Evolutionary conservation across 805 yeast species (phyloP), one percentile per base, ranked within the genome.

Genomic region (Nakazawaea anatomiae): DNA sequence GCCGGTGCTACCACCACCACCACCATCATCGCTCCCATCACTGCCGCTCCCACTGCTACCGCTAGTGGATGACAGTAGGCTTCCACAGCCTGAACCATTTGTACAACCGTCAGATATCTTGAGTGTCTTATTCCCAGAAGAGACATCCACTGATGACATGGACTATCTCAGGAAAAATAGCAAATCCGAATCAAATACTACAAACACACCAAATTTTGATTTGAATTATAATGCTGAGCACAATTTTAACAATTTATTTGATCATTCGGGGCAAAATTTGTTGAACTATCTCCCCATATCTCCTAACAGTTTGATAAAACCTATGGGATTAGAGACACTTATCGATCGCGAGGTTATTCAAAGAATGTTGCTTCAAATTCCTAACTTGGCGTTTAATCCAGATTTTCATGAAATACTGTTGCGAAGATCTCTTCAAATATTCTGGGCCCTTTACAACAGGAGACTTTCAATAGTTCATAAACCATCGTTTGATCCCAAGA

Each of bases 391-490:
- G 8, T 42, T 48, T 2, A 63, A 66, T 43, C 53, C 60, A 3
- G 71, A 69, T 53, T 68, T 67, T 48, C 56, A 62, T 7, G 53
- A 50, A 32, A 25, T 46, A 3, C 67, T 63, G 54, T 49, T 68
- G 10, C 67, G 65, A 48, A 60, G 59, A 41, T 54, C 65, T 1
- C 54, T 69, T 27, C 55, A 60, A 39, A 65, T 66, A 1, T 83
- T 80, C 60, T 83, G 89, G 89, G 65, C 67, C 38, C 70, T 74
- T 11, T 82, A 80, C 58, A 85, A 82, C 58, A 79, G 82, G 0
- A 78, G 82, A 55, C 79, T 77, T 53, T 76, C 86, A 1, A 69
- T 83, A 39, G 63, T 83, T 29, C 89, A 83, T 60, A 69, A 70
- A 47, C 83, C 85, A 3, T 75, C 87, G 5, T 84, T 83, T 54